Evolutionary conservation across 1,284 basidiomycete genomes (phyloP).

Genomic region (Cryptococcus neoformans): DNA sequence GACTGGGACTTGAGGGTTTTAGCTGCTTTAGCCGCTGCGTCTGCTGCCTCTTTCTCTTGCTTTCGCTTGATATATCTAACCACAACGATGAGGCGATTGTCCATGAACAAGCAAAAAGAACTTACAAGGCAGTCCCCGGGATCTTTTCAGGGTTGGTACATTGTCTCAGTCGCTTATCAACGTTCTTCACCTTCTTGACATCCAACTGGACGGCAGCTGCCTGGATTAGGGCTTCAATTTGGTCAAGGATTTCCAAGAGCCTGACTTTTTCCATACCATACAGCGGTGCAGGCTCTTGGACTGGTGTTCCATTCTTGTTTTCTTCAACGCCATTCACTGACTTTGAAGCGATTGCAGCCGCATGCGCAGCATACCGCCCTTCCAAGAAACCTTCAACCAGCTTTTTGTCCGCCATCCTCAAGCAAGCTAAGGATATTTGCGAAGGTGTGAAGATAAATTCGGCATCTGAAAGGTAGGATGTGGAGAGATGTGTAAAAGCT

Average conservation of each 20-base stretch:
- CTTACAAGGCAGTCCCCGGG: constrained; percentile 69
- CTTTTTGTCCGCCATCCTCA: constrained; percentile 62
- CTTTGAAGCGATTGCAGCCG: constrained; percentile 7
- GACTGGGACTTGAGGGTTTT: constrained; percentile 29
- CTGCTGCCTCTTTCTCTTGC: constrained; percentile 40
- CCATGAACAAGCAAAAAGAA: constrained; percentile 4
- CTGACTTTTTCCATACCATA: constrained; percentile 35
- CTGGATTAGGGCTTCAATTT: constrained; percentile 60
- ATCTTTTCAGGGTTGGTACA: constrained; percentile 95
- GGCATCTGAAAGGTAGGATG: constrained; percentile 80
- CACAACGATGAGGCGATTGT: background rate
- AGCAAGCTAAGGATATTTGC: constrained; percentile 86
- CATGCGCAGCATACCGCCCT: constrained; percentile 27
- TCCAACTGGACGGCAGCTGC: constrained; percentile 60
- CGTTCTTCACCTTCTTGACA: constrained; percentile 77
- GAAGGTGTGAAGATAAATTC: constrained; percentile 90
- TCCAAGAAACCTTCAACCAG: constrained; percentile 68
- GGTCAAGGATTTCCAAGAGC: constrained; percentile 53
- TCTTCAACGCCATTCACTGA: background rate
- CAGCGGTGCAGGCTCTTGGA: constrained; percentile 4
- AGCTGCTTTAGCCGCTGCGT: constrained; percentile 31
- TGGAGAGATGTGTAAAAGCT: constrained; percentile 55
- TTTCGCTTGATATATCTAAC: constrained; percentile 49
- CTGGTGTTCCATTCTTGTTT: background rate
- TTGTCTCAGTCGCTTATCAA: constrained; percentile 75